Base-by-base conservation (phyloP, 805 yeast species). In the Spencermartinsiella europaea region DNA sequence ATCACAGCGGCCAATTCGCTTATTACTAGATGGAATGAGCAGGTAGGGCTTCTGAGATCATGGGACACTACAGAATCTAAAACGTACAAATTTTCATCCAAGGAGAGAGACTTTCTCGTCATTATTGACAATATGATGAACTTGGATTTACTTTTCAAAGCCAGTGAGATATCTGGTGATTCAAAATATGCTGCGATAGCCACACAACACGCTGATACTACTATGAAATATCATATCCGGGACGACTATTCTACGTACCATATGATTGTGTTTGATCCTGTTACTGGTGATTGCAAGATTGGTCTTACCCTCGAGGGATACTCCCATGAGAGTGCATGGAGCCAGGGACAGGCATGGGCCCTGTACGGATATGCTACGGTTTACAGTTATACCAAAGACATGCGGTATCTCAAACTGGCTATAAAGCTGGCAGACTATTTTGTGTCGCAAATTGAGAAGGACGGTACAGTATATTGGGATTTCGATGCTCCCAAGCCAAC, bases 261-360 rank as follows among this genome's bases (percentile, higher is more conserved):
- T 44, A 50, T 62, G 12, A 48, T 62, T 15, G 59, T 59, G 14
- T 62, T 55, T 46, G 57, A 62, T 40, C 17, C 45, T 22, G 44
- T 34, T 4, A 51, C 54, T 12, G 68, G 68, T 2, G 37, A 40
- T 3, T 49, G 46, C 2, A 57, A 53, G 36, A 59, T 56, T 3
- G 57, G 56, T 19, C 53, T 60, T 40, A 63, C 66, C 21, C 50
- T 55, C 37, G 66, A 64, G 46, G 67, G 68, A 7, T 61, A 51
- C 38, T 48, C 42, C 14, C 61, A 64, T 45, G 64, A 59, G 12
- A 35, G 60, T 7, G 48, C 58, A 21, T 64, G 68, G 67, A 49
- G 61, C 16, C 54, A 66, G 14, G 68, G 68, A 28, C 66, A 62
- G 46, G 59, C 67, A 3, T 63, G 68, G 68, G 65, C 60, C 3